phyloP scores from a whole-genome alignment of 1,284 basidiomycete species.

The Apiotrichum mycotoxinovorans region DNA sequence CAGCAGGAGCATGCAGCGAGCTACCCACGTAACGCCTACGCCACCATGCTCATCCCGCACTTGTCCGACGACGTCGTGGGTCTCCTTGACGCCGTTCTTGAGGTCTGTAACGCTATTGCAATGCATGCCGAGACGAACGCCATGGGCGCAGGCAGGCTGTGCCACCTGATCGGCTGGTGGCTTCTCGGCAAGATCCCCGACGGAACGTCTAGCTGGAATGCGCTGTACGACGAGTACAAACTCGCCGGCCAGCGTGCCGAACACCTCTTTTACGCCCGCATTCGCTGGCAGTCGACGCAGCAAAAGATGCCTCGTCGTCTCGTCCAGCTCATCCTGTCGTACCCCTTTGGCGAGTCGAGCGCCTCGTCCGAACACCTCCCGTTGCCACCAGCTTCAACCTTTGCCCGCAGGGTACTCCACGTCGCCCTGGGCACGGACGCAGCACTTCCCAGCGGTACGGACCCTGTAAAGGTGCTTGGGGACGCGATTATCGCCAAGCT shows the following conservation, averaged over 20 bases:
- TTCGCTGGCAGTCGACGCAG: constrained; percentile 36
- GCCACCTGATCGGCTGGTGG: constrained; percentile 41
- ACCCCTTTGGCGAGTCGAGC: constrained; percentile 35
- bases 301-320: constrained; percentile 35
- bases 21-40: constrained; percentile 35
- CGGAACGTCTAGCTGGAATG: constrained; percentile 22
- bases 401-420: constrained; percentile 31
- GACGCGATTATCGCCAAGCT: constrained; percentile 19
- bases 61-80: constrained; percentile 11
- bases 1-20: constrained; percentile 36
- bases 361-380: constrained; percentile 30
- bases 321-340: constrained; percentile 32
- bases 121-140: constrained; percentile 32
- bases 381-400: constrained; percentile 31
- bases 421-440: constrained; percentile 23
- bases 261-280: constrained; percentile 42
- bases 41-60: constrained; percentile 22
- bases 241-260: constrained; percentile 32
- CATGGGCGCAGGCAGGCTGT: constrained; percentile 31
- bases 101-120: constrained; percentile 33
- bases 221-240: constrained; percentile 36
- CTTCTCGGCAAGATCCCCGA: constrained; percentile 18
- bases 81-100: constrained; percentile 36
- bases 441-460: constrained; percentile 15
- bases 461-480: constrained; percentile 13